Percentiles rank a stretch among this genome's conserved stretches.
These are phyloP conservation scores for Melastoma candidum DNA, from an alignment of 441 rosid genomes.

Conservation along the genomic window DNA sequence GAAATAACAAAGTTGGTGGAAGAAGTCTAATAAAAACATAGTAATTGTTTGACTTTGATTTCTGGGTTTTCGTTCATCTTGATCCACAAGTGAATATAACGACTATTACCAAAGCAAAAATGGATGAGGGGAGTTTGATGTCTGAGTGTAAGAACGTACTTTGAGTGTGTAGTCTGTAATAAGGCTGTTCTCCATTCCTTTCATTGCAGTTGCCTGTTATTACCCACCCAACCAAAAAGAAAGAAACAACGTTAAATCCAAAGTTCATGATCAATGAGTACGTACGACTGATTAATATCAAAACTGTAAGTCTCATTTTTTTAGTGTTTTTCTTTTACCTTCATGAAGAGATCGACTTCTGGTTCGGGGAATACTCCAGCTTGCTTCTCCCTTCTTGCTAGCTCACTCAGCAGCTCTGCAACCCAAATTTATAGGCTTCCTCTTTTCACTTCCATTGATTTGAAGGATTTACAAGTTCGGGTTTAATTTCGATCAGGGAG, in stretches of 20 bases:
- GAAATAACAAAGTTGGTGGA: constrained; percentile 4
- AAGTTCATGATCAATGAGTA: too few species aligned
- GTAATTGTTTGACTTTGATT: too few species aligned
- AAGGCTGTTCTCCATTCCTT: constrained; percentile 53
- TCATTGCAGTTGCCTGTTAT: constrained; percentile 47
- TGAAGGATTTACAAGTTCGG: too few species aligned
- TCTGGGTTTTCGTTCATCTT: background rate
- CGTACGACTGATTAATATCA: too few species aligned
- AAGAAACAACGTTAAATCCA: background rate
- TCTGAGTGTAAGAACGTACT: constrained; percentile 20
- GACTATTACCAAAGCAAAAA: background rate
- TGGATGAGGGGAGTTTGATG: background rate
- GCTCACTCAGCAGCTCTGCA: constrained; percentile 47
- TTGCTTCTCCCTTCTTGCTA: constrained; percentile 48
- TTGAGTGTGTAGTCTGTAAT: constrained; percentile 60
- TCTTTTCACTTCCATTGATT: too few species aligned
- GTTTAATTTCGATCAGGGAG: background rate
- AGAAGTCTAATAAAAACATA: background rate
- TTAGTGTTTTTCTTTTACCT: constrained; percentile 18
- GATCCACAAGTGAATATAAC: background rate
- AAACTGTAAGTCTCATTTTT: too few species aligned
- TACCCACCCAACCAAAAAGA: background rate
- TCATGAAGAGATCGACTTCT: constrained; percentile 63
- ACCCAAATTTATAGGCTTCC: background rate
- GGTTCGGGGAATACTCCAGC: constrained; percentile 64